These are phyloP conservation scores for Wickerhamiella brachini DNA, from an alignment of 805 yeast species.

Conservation along the genomic window DNA sequence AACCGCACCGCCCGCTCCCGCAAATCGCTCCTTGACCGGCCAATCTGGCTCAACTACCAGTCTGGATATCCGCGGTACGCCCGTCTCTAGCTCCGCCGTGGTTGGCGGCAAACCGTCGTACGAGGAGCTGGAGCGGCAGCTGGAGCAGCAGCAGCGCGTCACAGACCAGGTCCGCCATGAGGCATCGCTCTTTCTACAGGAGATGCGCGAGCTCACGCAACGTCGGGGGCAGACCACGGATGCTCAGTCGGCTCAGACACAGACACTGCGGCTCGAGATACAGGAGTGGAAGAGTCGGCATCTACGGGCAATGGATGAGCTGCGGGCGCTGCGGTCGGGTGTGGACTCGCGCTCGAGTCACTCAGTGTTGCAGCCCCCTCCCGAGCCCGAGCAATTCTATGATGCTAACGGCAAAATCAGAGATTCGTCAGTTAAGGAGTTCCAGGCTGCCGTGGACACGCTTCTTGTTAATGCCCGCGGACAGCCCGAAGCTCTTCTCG, in stretches of 20 bases:
- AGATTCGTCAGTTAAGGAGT: conserved; percentile 17
- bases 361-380: background rate
- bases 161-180: conserved; percentile 28
- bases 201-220: conserved; percentile 27
- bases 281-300: conserved; percentile 25
- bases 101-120: background rate
- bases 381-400: conserved; percentile 1
- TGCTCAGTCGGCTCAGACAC: conserved; percentile 17
- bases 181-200: conserved; percentile 24
- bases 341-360: background rate
- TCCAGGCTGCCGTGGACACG: conserved; percentile 24
- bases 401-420: conserved; percentile 20
- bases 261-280: conserved; percentile 22
- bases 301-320: conserved; percentile 20
- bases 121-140: conserved; percentile 8
- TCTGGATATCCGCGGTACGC: background rate
- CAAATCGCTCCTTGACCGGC: too few species aligned
- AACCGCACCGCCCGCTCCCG: too few species aligned
- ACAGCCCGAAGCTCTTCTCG: conserved; percentile 18
- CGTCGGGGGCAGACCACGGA: conserved; percentile 11
- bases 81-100: background rate
- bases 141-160: conserved; percentile 18
- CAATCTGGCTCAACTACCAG: background rate
- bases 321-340: conserved; percentile 14
- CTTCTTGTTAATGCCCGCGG: conserved; percentile 22